A percentile compares a stretch with the other conserved stretches of the same genome.
Conservation (phyloP, 768 basidiomycete genomes). For the Rhodotorula sphaerocarpa region DNA sequence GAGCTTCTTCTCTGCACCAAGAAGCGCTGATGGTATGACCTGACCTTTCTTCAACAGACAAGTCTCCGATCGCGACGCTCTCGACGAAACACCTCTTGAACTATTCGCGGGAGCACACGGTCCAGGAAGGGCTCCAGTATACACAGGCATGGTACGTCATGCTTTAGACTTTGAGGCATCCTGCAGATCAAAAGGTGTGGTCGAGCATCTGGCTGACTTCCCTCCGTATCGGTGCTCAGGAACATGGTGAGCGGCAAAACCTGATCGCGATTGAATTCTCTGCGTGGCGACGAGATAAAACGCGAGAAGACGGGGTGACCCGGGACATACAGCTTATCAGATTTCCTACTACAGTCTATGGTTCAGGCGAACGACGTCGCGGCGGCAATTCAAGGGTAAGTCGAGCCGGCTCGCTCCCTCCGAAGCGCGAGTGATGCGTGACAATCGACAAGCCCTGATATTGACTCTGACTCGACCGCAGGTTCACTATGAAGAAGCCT, state of each 20-base stretch:
- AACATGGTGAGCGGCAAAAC: conserved; percentile 13
- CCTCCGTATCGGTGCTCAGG: too few relatives aligned
- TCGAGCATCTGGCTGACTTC: background rate
- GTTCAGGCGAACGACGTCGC: conserved; percentile 47
- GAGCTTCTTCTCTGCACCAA: too few relatives aligned
- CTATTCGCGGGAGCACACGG: conserved; percentile 67
- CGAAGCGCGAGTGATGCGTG: too few relatives aligned
- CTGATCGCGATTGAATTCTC: background rate
- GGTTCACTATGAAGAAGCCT: too few relatives aligned
- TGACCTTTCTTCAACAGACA: conserved; percentile 39
- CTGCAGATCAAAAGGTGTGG: background rate
- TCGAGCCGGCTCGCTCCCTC: too few relatives aligned
- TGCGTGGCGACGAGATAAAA: too few relatives aligned
- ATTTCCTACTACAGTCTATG: conserved; percentile 46
- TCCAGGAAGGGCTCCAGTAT: conserved; percentile 37
- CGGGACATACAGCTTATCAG: too few relatives aligned
- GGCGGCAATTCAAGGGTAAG: conserved; percentile 35
- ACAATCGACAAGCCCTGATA: too few relatives aligned
- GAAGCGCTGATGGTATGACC: too few relatives aligned
- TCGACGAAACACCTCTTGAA: conserved; percentile 69
- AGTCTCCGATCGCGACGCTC: conserved; percentile 69
- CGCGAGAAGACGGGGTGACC: too few relatives aligned
- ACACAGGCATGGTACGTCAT: conserved; percentile 19
- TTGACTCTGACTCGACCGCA: too few relatives aligned
- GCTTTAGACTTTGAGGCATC: too few relatives aligned